Evolutionary conservation across 768 basidiomycete species (phyloP).

Genomic region (Mycena filopes): DNA sequence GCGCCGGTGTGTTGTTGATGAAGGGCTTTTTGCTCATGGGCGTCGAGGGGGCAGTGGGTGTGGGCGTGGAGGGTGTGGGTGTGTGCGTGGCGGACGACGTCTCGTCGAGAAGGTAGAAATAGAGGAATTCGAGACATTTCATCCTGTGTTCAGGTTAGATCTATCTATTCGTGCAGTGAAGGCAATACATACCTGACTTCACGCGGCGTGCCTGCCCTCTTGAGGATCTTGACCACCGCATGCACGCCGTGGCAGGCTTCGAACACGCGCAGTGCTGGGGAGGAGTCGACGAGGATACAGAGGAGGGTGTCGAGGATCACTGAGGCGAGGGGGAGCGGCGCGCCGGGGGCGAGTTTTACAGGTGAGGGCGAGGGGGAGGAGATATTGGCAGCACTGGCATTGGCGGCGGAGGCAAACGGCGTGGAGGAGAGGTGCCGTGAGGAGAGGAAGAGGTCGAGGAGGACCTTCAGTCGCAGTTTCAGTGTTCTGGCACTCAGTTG

Average conservation of each 20-base stretch:
- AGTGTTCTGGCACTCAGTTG: too few species aligned
- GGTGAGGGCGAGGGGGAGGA: conserved; percentile 25
- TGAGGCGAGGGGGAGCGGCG: conserved; percentile 68
- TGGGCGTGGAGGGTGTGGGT: conserved; percentile 25
- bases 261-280: conserved; percentile 77
- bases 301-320: conserved; percentile 85
- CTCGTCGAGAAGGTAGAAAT: conserved; percentile 94
- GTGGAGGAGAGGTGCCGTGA: conserved; percentile 68
- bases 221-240: conserved; percentile 86
- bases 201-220: conserved; percentile 85
- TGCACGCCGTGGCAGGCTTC: conserved; percentile 84
- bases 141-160: conserved; percentile 66
- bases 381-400: conserved; percentile 22
- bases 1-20: conserved; percentile 47
- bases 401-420: conserved; percentile 42
- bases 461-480: conserved; percentile 54
- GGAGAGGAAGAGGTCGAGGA: conserved; percentile 76
- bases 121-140: conserved; percentile 95
- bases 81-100: conserved; percentile 45
- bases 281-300: conserved; percentile 90
- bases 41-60: conserved; percentile 50
- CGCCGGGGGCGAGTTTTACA: conserved; percentile 26
- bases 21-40: conserved; percentile 49
- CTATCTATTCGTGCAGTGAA: not conserved
- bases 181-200: conserved; percentile 76